Evolutionary conservation across 2,329 filamentous ascomycete genomes (phyloP), one percentile per base, ranked within the genome.

Genomic region (Plenodomus tracheiphilus): DNA sequence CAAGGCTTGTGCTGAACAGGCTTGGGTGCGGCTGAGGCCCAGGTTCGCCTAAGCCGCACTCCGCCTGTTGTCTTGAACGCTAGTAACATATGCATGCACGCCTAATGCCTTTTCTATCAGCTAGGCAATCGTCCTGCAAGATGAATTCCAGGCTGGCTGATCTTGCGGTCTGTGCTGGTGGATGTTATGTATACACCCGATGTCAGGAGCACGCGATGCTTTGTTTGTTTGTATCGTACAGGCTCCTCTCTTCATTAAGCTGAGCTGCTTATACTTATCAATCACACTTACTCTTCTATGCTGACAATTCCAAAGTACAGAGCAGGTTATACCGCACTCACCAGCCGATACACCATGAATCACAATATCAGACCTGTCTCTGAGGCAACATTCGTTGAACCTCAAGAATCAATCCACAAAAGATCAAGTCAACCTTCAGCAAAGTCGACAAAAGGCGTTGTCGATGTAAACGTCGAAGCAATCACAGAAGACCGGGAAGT

Each of bases 141-240:
- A 46, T 49, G 28, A 38, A 41, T 32, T 28, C 40, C 35, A 51
- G 46, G 45, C 42, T 54, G 45, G 42, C 41, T 42, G 42, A 39
- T 40, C 41, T 34, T 20, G 40, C 25, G 25, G 43, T 38, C 41
- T 34, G 46, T 44, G 43, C 38, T 47, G 22, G 30, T 13, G 18
- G 13, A 22, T 36, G 17, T 37, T 46, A 52, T 47, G 10, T 49
- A 21, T 45, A 46, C 5, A 32, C 38, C 34, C 4, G 28, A 2
- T 17, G 18, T 36, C 35, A 39, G 28, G 21, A 43, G 43, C 53
- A 56, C 43, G 41, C 53, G 49, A 47, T 18, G 39, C 7, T 18
- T 15, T 36, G 17, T n/a, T 18, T 39, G 18, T 18, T 15, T 36
- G 17, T n/a, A 13, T 17, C 32, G 7, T 36, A n/a, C 32, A 36